These are phyloP conservation scores for Apiospora koreana DNA, from an alignment of 2,329 filamentous ascomycete genomes.

Conservation along the genomic window DNA sequence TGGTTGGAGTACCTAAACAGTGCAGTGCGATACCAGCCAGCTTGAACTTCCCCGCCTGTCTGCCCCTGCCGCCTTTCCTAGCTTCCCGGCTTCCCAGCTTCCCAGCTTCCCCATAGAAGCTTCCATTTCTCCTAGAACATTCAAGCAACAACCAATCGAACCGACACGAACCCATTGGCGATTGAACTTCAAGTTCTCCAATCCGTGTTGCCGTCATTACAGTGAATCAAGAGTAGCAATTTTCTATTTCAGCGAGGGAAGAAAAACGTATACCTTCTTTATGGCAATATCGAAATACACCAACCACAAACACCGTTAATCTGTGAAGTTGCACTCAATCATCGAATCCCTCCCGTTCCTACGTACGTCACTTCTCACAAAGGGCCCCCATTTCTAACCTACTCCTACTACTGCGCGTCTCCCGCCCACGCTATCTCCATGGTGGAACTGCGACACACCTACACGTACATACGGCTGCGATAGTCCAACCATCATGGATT, in stretches of 20 bases:
- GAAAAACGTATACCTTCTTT: not conserved
- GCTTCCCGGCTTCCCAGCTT: not conserved
- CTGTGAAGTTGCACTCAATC: not conserved
- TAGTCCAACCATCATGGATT: conserved; percentile 41
- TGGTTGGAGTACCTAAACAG: not conserved
- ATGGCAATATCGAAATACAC: not conserved
- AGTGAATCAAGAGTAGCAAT: not conserved
- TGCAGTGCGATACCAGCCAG: not conserved
- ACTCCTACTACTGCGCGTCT: not conserved
- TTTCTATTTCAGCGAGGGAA: not conserved
- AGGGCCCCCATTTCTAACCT: not conserved
- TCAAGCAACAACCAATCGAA: not conserved
- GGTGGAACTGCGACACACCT: not conserved
- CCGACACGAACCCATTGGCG: not conserved
- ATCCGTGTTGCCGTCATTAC: not conserved
- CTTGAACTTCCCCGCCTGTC: too few species aligned
- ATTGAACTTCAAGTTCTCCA: not conserved
- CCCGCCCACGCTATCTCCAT: not conserved
- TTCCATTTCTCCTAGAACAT: conserved; percentile 7
- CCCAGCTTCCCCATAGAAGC: conserved; percentile 7
- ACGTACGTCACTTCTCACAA: not conserved
- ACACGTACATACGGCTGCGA: not conserved
- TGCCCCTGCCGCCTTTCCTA: too few species aligned
- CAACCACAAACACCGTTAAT: not conserved
- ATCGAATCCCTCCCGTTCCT: not conserved